Conservation (phyloP, 1,284 basidiomycete genomes). For the Laetiporus sulphureus region DNA sequence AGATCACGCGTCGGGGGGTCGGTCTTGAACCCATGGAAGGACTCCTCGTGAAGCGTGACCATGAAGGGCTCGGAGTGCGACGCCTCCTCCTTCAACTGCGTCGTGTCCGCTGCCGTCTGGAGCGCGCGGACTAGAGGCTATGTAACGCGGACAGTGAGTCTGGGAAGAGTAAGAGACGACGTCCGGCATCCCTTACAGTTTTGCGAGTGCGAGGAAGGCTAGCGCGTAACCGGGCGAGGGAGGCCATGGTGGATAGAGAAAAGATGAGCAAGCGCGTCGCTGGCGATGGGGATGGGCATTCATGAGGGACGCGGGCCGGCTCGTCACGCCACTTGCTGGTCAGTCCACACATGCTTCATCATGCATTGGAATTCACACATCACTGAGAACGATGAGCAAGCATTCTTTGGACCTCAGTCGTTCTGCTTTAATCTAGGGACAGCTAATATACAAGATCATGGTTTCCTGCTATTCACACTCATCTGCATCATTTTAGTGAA, state of each 20-base stretch:
- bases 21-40: constrained; percentile 79
- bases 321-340: constrained; percentile 19
- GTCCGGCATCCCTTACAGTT: constrained; percentile 14
- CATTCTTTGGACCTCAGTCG: no score
- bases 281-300: constrained; percentile 14
- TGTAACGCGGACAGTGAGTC: constrained; percentile 6
- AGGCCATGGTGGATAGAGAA: constrained; percentile 22
- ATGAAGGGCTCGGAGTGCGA: constrained; percentile 62
- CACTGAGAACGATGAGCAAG: constrained; percentile 2
- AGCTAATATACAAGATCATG: no score
- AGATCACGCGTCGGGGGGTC: constrained; percentile 80
- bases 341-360: constrained; percentile 1
- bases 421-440: no score
- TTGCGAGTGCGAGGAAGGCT: constrained; percentile 22
- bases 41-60: constrained; percentile 85
- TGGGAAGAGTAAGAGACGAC: background rate
- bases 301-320: constrained; percentile 11
- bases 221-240: constrained; percentile 26
- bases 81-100: constrained; percentile 48
- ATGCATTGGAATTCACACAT: constrained; percentile 1
- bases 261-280: constrained; percentile 13
- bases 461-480: no score
- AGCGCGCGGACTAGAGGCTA: constrained; percentile 42
- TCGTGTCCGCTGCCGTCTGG: constrained; percentile 67
- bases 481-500: no score